Base-by-base conservation (phyloP, 306 rosid genomes). In the Acacia confusa region DNA sequence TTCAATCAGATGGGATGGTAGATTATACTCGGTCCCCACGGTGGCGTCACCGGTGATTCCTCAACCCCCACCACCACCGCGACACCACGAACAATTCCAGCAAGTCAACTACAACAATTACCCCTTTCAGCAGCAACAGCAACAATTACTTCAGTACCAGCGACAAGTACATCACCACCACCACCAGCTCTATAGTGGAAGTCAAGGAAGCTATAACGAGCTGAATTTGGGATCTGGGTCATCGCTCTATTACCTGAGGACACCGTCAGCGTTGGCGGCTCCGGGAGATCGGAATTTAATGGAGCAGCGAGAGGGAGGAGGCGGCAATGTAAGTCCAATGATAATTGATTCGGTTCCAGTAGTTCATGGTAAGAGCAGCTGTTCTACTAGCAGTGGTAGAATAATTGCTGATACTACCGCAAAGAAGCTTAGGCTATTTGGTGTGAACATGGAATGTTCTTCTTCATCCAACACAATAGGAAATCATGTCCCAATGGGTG, bases 381-480 rank as follows among this genome's bases (percentile, higher is more conserved):
- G 52, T 11, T 47, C 52, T 47, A 47, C 69, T 40, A 28, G 53
- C 32, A 10, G 8, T n/a, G 19, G 10, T 25, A 36, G 11, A 30
- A 45, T 9, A 30, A 40, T 9, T 30, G 36, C 57, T 73, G 30
- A 47, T 52, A 53, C 68, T 9, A 12, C 82, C 0, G 83, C 83
- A 20, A 90, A 87, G 64, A 63, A 88, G 69, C 85, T 93, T 4
- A 87, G 97, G 83, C 92, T 93, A 66, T 93, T 93, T 78, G 97
- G 97, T 28, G 96, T 93, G 55, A 91, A 93, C 88, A 91, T 93
- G 96, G 96, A 93, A 83, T 92, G 88, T 76, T 83, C 79, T 22
- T 80, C 91, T 3, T 19, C 53, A 2, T 3, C 52, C 14, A 60
- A 47, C 65, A 15, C 69, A 30, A 40, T 13, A 14, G 40, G 40